Evolutionary conservation across 2,329 filamentous ascomycete species (phyloP).

Genomic region (Elsinoe perseae): DNA sequence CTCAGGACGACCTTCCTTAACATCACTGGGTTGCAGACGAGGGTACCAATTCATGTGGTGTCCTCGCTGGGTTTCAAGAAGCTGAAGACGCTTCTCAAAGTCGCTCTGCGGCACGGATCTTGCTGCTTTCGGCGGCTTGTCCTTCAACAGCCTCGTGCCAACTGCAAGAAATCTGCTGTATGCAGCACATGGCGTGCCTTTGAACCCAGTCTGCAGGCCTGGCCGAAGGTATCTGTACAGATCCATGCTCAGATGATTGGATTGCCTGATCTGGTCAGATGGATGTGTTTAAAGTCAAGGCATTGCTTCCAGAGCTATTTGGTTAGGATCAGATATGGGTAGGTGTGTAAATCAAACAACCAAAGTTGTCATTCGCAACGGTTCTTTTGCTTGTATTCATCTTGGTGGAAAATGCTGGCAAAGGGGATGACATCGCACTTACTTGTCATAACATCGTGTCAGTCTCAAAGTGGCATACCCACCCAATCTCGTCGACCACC

Average conservation of each 20-base stretch:
- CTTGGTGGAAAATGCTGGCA: slow-evolving; percentile 15
- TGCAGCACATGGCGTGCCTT: slow-evolving; percentile 31
- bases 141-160: slow-evolving; percentile 10
- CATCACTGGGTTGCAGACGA: slow-evolving; percentile 30
- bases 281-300: too few species aligned
- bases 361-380: slow-evolving; percentile 58
- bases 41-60: slow-evolving; percentile 46
- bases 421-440: not conserved
- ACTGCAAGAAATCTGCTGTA: slow-evolving; percentile 47
- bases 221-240: slow-evolving; percentile 50
- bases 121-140: slow-evolving; percentile 13
- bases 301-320: not conserved
- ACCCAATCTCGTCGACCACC: too few species aligned
- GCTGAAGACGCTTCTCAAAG: slow-evolving; percentile 39
- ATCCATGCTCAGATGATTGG: slow-evolving; percentile 36
- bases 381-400: slow-evolving; percentile 44
- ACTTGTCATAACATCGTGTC: not conserved
- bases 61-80: slow-evolving; percentile 5
- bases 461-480: not conserved
- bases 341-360: slow-evolving; percentile 45
- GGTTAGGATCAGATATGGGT: slow-evolving; percentile 29
- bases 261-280: slow-evolving; percentile 11
- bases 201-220: slow-evolving; percentile 41
- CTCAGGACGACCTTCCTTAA: not conserved
- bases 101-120: slow-evolving; percentile 29